Percentiles rank a stretch among this genome's conserved stretches.
Evolutionary conservation across 768 basidiomycete species (phyloP).

Genomic region (Calocybe gangraenosa): DNA sequence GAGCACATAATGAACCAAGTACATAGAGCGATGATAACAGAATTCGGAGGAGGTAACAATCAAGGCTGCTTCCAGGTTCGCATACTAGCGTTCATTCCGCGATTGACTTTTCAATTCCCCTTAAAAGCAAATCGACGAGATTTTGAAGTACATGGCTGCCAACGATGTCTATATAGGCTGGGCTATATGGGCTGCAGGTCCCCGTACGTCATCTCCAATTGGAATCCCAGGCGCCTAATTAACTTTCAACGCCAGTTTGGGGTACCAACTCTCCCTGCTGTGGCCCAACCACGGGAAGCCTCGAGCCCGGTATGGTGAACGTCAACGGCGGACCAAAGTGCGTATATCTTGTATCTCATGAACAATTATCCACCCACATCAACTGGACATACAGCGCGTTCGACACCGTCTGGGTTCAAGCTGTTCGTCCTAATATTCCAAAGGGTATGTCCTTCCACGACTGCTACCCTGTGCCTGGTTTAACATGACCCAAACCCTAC

Average conservation of each 20-base stretch:
- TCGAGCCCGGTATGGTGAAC: constrained; percentile 37
- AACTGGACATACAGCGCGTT: constrained; percentile 24
- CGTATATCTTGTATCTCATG: constrained; percentile 2
- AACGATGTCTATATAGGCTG: constrained; percentile 47
- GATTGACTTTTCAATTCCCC: no score
- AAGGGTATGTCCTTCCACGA: constrained; percentile 9
- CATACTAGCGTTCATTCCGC: not conserved
- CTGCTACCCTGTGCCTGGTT: not conserved
- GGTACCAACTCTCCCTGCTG: constrained; percentile 39
- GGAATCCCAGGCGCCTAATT: no score
- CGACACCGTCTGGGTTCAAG: constrained; percentile 31
- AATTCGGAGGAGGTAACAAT: constrained; percentile 44
- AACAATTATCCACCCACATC: not conserved
- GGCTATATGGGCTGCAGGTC: constrained; percentile 46
- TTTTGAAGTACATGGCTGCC: constrained; percentile 33
- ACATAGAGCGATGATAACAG: constrained; percentile 37
- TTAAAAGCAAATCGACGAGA: constrained; percentile 29
- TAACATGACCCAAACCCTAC: not conserved
- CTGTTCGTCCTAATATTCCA: constrained; percentile 35
- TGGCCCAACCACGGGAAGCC: constrained; percentile 37
- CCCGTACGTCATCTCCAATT: constrained; percentile 24
- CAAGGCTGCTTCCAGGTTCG: constrained; percentile 34
- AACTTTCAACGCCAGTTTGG: constrained; percentile 32
- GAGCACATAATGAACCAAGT: not conserved
- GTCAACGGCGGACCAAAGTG: constrained; percentile 35